Conservation (phyloP, 495 filamentous ascomycete genomes). For the Aspergillus steynii region DNA sequence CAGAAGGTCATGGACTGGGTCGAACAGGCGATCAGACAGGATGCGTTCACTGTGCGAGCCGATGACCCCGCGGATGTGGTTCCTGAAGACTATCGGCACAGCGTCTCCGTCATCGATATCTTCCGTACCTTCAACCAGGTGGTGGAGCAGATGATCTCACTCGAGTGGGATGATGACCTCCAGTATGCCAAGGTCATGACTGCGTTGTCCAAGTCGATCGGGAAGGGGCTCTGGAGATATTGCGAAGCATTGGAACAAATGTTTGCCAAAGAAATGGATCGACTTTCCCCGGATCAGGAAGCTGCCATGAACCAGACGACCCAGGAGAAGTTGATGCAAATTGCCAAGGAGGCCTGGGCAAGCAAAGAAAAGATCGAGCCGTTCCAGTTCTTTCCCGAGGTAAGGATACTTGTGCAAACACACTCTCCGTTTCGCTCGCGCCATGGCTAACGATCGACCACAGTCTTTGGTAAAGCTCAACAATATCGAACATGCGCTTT, state of each 20-base stretch:
- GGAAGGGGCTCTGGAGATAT: conserved; percentile 79
- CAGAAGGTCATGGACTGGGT: conserved; percentile 79
- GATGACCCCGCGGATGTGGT: conserved; percentile 59
- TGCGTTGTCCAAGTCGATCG: conserved; percentile 82
- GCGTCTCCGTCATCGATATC: conserved; percentile 88
- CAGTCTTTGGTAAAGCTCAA: conserved; percentile 97
- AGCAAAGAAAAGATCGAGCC: conserved; percentile 94
- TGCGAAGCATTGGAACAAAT: conserved; percentile 87
- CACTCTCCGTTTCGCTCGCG: neutral
- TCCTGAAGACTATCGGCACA: conserved; percentile 84
- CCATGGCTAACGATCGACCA: conserved; percentile 16
- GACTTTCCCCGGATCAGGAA: conserved; percentile 82
- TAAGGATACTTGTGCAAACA: conserved; percentile 30
- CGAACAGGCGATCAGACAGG: conserved; percentile 85
- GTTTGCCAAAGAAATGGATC: conserved; percentile 92
- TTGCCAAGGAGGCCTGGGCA: conserved; percentile 94
- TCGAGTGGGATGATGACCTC: conserved; percentile 91
- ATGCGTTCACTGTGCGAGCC: conserved; percentile 71
- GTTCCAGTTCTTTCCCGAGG: conserved; percentile 96
- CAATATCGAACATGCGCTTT: conserved; percentile 91
- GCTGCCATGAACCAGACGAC: conserved; percentile 72
- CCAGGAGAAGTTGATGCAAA: conserved; percentile 87
- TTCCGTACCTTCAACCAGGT: conserved; percentile 92
- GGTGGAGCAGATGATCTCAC: conserved; percentile 77
- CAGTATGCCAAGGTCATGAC: conserved; percentile 98